Evolutionary conservation across 306 rosid species (phyloP).

Genomic region (Biancaea sappan): DNA sequence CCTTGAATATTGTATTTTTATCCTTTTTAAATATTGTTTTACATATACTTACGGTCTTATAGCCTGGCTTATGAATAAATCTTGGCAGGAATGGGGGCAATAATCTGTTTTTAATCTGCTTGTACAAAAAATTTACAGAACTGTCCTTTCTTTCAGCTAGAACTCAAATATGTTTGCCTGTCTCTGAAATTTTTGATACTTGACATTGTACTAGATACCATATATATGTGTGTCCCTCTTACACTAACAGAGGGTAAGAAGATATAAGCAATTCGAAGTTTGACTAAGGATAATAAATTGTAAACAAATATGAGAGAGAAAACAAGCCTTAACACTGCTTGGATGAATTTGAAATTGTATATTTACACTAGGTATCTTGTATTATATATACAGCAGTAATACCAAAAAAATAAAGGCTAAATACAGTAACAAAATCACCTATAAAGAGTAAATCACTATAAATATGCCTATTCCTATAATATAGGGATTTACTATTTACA

Average conservation of each 20-base stretch:
- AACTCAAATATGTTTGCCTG: background rate
- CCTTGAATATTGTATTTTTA: constrained; percentile 2
- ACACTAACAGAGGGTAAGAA: background rate
- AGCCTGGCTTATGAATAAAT: constrained; percentile 12
- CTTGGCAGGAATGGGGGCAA: constrained; percentile 1
- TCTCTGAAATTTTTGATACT: constrained; percentile 21
- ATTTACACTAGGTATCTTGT: no score
- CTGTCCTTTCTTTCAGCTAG: constrained; percentile 26
- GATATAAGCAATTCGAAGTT: background rate
- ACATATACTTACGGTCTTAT: constrained; percentile 17
- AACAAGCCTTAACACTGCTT: no score
- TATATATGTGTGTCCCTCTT: background rate
- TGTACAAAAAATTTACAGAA: constrained; percentile 19
- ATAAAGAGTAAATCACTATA: no score
- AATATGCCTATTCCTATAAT: no score
- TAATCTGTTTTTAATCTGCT: constrained; percentile 20
- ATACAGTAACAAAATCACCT: no score
- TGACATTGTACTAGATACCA: background rate
- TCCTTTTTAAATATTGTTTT: constrained; percentile 14
- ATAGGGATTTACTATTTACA: no score
- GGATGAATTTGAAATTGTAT: no score
- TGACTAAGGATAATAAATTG: background rate
- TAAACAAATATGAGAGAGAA: no score
- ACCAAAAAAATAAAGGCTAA: no score
- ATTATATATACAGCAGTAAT: no score